Conservation (phyloP, 495 filamentous ascomycete genomes). For the Annulohypoxylon moriforme region DNA sequence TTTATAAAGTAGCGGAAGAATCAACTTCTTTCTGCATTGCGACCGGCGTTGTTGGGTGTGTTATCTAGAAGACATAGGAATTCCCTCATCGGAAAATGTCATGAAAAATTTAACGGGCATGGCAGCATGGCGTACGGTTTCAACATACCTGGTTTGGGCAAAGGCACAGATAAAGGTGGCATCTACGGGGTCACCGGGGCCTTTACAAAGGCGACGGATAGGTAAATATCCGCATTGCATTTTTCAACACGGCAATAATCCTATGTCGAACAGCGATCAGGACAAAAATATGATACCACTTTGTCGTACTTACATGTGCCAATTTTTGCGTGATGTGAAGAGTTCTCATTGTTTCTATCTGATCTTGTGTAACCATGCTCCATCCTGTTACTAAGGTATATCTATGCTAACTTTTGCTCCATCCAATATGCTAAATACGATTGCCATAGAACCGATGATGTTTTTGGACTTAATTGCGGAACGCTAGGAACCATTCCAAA, state of each 20-base stretch:
- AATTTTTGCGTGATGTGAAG: not conserved
- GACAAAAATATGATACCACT: slow-evolving; percentile 39
- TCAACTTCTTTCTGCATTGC: slow-evolving; percentile 60
- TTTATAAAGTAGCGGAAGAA: slow-evolving; percentile 52
- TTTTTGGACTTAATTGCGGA: not conserved
- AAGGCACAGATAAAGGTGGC: slow-evolving; percentile 40
- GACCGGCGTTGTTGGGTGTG: slow-evolving; percentile 52
- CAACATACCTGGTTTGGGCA: slow-evolving; percentile 51
- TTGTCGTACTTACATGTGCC: slow-evolving; percentile 6
- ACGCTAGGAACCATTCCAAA: not conserved
- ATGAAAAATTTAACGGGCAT: slow-evolving; percentile 49
- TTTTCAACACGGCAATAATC: slow-evolving; percentile 45
- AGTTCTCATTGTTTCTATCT: not conserved
- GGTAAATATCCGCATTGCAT: slow-evolving; percentile 46
- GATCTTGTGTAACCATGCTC: not conserved
- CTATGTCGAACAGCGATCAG: slow-evolving; percentile 19
- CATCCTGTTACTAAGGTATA: not conserved
- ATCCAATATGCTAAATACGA: not conserved
- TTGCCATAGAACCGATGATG: not conserved
- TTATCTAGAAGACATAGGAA: slow-evolving; percentile 52
- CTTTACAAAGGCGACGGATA: slow-evolving; percentile 42
- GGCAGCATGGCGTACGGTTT: slow-evolving; percentile 55
- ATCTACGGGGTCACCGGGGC: slow-evolving; percentile 32
- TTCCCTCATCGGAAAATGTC: slow-evolving; percentile 55
- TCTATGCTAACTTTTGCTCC: not conserved